Conservation (phyloP, 106 monocot genomes). For the Dactylorhiza incarnata region DNA sequence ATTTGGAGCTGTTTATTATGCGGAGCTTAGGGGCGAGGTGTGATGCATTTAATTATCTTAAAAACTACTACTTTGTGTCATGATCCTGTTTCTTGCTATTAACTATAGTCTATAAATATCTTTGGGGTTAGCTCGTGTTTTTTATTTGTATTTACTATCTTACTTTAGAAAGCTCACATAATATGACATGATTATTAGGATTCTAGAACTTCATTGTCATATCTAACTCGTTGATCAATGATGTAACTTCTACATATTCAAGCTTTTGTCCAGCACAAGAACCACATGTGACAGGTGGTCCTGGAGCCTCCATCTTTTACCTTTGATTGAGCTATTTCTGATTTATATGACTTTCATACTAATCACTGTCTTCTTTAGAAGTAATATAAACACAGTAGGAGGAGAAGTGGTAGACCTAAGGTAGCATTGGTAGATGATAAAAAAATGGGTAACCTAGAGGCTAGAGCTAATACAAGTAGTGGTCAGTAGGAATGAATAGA, state of each 20-base stretch:
- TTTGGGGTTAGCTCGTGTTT: not conserved
- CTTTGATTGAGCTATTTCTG: not conserved
- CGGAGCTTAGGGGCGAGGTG: slow-evolving; percentile 93
- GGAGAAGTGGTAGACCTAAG: not conserved
- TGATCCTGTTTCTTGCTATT: not conserved
- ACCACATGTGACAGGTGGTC: not conserved
- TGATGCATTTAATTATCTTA: not conserved
- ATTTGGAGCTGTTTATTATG: slow-evolving; percentile 86
- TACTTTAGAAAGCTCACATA: not conserved
- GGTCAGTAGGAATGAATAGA: not conserved
- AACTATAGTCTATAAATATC: not conserved
- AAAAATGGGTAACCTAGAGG: not conserved
- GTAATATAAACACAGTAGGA: not conserved
- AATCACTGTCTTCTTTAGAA: not conserved
- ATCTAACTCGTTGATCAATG: not conserved
- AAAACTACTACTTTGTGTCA: not conserved
- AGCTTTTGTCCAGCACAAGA: not conserved
- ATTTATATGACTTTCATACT: not conserved
- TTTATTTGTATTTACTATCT: not conserved
- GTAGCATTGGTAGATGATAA: not conserved
- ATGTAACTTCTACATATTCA: not conserved
- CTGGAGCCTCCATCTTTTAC: not conserved
- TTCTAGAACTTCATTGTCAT: not conserved
- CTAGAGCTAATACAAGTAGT: not conserved
- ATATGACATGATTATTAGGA: not conserved